Evolutionary conservation across 805 yeast genomes (phyloP).

Genomic region (Zygotorulaspora danielsina): DNA sequence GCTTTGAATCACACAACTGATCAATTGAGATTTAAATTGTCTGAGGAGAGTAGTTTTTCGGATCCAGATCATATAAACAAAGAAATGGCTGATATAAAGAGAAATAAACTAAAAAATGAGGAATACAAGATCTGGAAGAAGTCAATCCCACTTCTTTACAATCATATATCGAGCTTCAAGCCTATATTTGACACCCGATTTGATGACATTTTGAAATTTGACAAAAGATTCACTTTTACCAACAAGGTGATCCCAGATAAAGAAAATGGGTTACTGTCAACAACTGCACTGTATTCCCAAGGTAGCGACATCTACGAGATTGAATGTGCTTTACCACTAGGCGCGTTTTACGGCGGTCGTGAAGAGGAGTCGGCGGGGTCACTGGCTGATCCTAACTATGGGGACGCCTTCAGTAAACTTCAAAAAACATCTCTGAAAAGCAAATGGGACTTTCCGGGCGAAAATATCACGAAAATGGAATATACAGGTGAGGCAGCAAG

Average conservation of each 20-base stretch:
- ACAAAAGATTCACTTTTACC: slow-evolving; percentile 29
- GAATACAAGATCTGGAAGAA: slow-evolving; percentile 82
- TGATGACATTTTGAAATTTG: slow-evolving; percentile 21
- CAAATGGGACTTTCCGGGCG: slow-evolving; percentile 33
- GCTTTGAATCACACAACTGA: too few relatives aligned
- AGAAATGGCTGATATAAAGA: slow-evolving; percentile 14
- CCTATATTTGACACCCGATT: slow-evolving; percentile 37
- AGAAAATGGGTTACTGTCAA: slow-evolving; percentile 27
- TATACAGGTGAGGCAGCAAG: slow-evolving; percentile 36
- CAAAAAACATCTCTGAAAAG: slow-evolving; percentile 20
- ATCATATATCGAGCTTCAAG: slow-evolving; percentile 36
- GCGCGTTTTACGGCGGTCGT: slow-evolving; percentile 19
- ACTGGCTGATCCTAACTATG: slow-evolving; percentile 53
- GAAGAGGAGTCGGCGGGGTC: slow-evolving; percentile 20
- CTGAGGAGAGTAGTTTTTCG: too few relatives aligned
- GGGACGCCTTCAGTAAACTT: slow-evolving; percentile 61
- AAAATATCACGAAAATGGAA: slow-evolving; percentile 28
- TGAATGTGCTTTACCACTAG: slow-evolving; percentile 30
- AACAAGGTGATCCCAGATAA: slow-evolving; percentile 31
- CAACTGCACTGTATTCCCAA: slow-evolving; percentile 30
- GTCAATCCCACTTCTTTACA: slow-evolving; percentile 70
- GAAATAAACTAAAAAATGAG: slow-evolving; percentile 58
- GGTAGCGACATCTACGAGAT: slow-evolving; percentile 33
- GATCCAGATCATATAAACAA: too few relatives aligned
- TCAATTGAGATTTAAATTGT: too few relatives aligned